A percentile compares a stretch with the other conserved stretches of the same genome.
Conservation (phyloP, 192 early-diverging fungal genomes). For the Funneliformis mosseae region DNA sequence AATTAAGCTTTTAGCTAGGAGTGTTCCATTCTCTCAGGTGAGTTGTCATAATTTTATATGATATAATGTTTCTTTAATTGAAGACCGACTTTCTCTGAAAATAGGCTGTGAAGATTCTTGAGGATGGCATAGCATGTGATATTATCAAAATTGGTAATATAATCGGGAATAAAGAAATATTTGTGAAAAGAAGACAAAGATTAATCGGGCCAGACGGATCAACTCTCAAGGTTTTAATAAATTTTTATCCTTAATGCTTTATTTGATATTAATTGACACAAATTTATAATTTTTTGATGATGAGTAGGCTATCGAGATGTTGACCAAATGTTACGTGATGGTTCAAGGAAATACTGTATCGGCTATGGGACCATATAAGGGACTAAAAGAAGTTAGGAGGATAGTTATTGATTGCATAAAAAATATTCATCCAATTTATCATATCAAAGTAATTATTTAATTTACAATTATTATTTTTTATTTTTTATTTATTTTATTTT, state of each 20-base stretch:
- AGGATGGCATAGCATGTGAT: conserved; percentile 91
- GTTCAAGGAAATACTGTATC: conserved; percentile 99
- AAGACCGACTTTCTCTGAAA: not conserved
- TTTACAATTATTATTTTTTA: not conserved
- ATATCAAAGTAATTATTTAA: conserved; percentile 76
- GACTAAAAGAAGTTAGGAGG: conserved; percentile 82
- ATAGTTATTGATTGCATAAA: conserved; percentile 98
- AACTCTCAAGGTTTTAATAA: conserved; percentile 72
- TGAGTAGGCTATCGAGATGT: conserved; percentile 84
- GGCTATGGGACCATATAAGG: conserved; percentile 88
- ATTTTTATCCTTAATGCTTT: not conserved
- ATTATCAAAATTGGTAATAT: conserved; percentile 98
- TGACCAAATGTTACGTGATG: conserved; percentile 95
- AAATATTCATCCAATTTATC: conserved; percentile 98
- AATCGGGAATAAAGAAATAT: conserved; percentile 94
- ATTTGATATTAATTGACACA: not conserved
- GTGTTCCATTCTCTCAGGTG: conserved; percentile 91
- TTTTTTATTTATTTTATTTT: not conserved
- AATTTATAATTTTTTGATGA: not conserved
- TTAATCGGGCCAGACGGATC: conserved; percentile 95
- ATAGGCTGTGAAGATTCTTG: conserved; percentile 83
- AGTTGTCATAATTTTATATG: not conserved
- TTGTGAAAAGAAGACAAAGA: conserved; percentile 94
- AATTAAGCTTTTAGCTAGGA: conserved; percentile 91
- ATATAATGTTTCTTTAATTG: not conserved